These are phyloP conservation scores for Schizochytrium sp. DNA, from an alignment of 108 stramenopile genomes.

Conservation along the genomic window DNA sequence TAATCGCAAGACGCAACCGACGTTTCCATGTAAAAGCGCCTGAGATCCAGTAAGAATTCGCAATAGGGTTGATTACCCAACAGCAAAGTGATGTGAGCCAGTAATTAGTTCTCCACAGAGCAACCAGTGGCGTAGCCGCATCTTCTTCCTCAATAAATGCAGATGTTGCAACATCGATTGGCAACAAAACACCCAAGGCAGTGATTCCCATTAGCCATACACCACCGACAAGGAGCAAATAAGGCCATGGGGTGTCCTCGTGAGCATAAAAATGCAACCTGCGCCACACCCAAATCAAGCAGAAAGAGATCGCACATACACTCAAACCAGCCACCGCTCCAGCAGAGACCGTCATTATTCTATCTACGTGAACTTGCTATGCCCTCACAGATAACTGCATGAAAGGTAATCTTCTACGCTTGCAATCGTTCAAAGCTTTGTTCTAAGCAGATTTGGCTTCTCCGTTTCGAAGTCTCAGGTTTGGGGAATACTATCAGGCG, in stretches of 20 bases:
- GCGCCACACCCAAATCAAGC: slow-evolving; percentile 25
- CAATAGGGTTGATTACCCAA: slow-evolving; percentile 22
- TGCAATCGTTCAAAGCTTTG: too few species aligned
- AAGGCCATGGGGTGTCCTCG: not conserved
- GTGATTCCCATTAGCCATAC: slow-evolving; percentile 15
- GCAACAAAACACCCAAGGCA: slow-evolving; percentile 3
- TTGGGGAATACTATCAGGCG: too few species aligned
- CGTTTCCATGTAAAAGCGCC: slow-evolving; percentile 30
- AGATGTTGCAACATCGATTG: slow-evolving; percentile 17
- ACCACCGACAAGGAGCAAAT: not conserved
- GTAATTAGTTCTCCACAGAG: slow-evolving; percentile 48
- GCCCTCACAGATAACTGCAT: too few species aligned
- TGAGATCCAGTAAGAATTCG: not conserved
- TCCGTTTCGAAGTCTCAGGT: too few species aligned
- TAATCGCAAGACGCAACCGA: not conserved
- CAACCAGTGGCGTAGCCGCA: not conserved
- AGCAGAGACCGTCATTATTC: not conserved
- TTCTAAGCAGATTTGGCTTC: too few species aligned
- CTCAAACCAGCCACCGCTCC: not conserved
- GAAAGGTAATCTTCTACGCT: too few species aligned
- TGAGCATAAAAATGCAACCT: not conserved
- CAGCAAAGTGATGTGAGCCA: slow-evolving; percentile 21
- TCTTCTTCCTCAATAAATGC: not conserved
- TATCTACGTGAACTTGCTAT: too few species aligned
- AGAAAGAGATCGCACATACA: not conserved